Base-by-base conservation (phyloP, 208 protist species). In the Naegleria fowleri region DNA sequence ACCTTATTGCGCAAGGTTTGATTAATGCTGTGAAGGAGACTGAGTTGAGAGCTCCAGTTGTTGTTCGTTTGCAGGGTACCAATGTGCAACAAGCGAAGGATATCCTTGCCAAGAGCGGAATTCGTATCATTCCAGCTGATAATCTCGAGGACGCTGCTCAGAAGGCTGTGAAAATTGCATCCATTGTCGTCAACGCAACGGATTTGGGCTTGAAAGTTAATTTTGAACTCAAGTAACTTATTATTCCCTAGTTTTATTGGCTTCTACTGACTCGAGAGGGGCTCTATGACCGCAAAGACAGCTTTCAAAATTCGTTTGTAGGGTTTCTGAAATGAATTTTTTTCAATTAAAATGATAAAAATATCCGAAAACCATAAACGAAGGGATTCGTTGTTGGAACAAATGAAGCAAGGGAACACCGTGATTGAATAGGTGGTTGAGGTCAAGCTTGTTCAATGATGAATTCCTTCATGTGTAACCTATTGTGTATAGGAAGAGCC, bases 1-100 rank as follows among this genome's bases (percentile, higher is more conserved):
- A 99, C 93, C 93, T 99, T 75, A 99, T 99, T 92, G 99, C 99
- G 41, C 83, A 97, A 92, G 99, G 98, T 91, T 95, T 99, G 67
- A 97, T 99, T 58, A 95, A 95, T 86, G 98, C 97, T 52, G 94
- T 92, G 90, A 94, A 96, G 86, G 94, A 97, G 87, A 93, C 97
- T 41, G 94, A 95, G 87, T 91, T 98, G 29, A 94, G 95, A 86
- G 93, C 99, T 39, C 98, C 99, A 76, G 95, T 99, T 43, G 96
- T 99, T 55, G 96, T 97, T 91, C 95, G 96, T 52, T 94, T 98
- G 41, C 95, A 94, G 92, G 97, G 98, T 86, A 99, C 98, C 48
- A 99, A 99, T 92, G 98, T 99, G 88, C 93, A 96, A 59, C 91
- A 95, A 41, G 98, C 97, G 87, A 98, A 98, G 94, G 86, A 96